Percentiles rank a stretch among this genome's conserved stretches.
phyloP scores from a whole-genome alignment of 345 rosid species.

The Noccaea caerulescens region DNA sequence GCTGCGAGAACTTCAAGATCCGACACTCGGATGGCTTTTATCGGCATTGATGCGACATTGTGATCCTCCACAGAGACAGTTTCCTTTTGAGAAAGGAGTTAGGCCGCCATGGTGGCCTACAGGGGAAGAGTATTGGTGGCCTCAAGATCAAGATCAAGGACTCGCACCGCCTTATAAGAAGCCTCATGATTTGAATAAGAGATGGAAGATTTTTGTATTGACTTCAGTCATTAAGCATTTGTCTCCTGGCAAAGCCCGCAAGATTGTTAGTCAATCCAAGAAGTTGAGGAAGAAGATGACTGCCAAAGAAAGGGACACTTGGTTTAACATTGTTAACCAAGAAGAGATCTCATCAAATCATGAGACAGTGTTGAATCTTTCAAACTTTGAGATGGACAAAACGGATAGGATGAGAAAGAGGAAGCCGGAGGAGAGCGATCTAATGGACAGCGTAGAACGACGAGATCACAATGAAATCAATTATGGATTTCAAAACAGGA shows the following conservation, averaged over 20 bases:
- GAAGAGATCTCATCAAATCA: constrained; percentile 1
- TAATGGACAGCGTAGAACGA: neutral
- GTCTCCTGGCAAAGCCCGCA: neutral
- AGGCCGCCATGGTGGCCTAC: constrained; percentile 16
- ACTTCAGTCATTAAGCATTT: constrained; percentile 9
- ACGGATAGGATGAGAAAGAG: neutral
- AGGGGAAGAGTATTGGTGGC: constrained; percentile 11
- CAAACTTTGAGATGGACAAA: neutral
- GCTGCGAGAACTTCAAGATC: constrained; percentile 11
- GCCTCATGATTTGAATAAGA: constrained; percentile 20
- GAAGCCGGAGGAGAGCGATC: neutral
- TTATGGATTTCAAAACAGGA: neutral
- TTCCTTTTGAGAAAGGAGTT: constrained; percentile 7
- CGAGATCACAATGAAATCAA: neutral
- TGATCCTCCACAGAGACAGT: neutral
- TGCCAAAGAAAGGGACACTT: neutral
- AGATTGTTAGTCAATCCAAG: neutral
- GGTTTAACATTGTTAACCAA: neutral
- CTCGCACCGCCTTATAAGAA: neutral
- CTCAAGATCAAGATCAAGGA: constrained; percentile 1
- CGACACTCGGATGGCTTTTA: constrained; percentile 10
- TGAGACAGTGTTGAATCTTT: neutral
- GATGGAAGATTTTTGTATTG: neutral
- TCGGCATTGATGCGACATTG: constrained; percentile 20
- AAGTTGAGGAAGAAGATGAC: neutral